Percentiles rank a stretch among this genome's conserved stretches.
Conservation (phyloP, 1,284 basidiomycete genomes). For the Gomphus bonarii region DNA sequence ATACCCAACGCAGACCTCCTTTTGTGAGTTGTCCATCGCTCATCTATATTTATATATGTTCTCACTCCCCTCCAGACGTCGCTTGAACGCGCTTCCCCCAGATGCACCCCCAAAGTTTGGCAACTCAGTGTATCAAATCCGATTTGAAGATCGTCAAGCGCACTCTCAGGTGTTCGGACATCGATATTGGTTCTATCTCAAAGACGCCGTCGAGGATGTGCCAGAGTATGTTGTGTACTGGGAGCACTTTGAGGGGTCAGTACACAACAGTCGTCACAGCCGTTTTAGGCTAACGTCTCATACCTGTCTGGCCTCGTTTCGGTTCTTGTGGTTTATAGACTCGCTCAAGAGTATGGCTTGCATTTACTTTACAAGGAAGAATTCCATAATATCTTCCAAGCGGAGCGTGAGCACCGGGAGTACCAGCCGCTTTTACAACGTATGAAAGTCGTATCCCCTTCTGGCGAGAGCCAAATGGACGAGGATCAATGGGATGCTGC, state of each 20-base stretch:
- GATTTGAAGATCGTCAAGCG: constrained; percentile 61
- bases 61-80: constrained; percentile 24
- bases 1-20: constrained; percentile 81
- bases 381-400: constrained; percentile 80
- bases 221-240: constrained; percentile 96
- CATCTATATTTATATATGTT: not conserved
- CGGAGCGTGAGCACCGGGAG: constrained; percentile 67
- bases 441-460: constrained; percentile 81
- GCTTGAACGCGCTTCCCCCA: constrained; percentile 54
- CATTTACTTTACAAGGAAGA: constrained; percentile 71
- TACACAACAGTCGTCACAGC: constrained; percentile 11
- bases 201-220: constrained; percentile 94
- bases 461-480: constrained; percentile 84
- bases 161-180: constrained; percentile 69
- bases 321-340: constrained; percentile 29
- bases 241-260: constrained; percentile 84
- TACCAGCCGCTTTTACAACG: constrained; percentile 69
- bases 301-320: not conserved
- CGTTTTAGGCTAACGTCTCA: not conserved
- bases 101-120: constrained; percentile 56
- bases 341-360: constrained; percentile 80
- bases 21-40: constrained; percentile 43
- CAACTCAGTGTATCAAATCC: constrained; percentile 83
- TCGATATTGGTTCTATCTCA: constrained; percentile 87
- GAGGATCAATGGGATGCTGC: constrained; percentile 94